Evolutionary conservation across 129 eudicot genomes (phyloP), one percentile per base, ranked within the genome.

Genomic region (Logfia minima): DNA sequence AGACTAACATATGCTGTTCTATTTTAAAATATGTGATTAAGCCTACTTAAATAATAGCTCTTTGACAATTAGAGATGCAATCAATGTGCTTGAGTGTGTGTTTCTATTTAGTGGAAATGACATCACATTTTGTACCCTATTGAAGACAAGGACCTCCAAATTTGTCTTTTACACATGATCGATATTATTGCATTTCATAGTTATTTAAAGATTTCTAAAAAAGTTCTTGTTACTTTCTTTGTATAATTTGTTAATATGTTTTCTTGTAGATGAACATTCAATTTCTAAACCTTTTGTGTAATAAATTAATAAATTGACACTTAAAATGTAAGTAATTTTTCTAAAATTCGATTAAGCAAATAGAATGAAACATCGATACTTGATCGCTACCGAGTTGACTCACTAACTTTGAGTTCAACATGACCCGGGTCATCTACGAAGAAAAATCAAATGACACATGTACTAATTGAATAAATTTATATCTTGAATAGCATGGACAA

Each of bases 381-480:
- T 75, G 65, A 81, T 74, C 77, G 64, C 64, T 79, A 85, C 86
- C 62, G 75, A 74, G 80, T 82, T 26, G 60, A 79, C 87, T 86
- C 88, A n/a, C 68, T 75, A 66, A 82, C 72, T 78, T 75, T 18
- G 84, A 72, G 79, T 82, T 68, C 69, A 80, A 80, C 61, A 26
- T 70, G 65, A 22, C 24, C 66, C 76, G 77, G 77, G 82, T 82
- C 87, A 84, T 75, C 58, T 86, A 72, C 90, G 83, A 80, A 77
- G 55, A 52, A 86, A 52, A 86, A 59, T 58, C 31, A 11, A 23
- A 80, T 72, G 1, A 65, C 79, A 77, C 79, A 81, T 68, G 37
- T 52, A 32, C 28, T 22, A 71, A 74, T 45, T 45, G 53, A 45
- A 55, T 56, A 68, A 68, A 41, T 31, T 56, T 26, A 5, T 21